A percentile compares a stretch with the other conserved stretches of the same genome.
phyloP scores from a whole-genome alignment of 768 basidiomycete genomes.

The Boletus coccyginus region DNA sequence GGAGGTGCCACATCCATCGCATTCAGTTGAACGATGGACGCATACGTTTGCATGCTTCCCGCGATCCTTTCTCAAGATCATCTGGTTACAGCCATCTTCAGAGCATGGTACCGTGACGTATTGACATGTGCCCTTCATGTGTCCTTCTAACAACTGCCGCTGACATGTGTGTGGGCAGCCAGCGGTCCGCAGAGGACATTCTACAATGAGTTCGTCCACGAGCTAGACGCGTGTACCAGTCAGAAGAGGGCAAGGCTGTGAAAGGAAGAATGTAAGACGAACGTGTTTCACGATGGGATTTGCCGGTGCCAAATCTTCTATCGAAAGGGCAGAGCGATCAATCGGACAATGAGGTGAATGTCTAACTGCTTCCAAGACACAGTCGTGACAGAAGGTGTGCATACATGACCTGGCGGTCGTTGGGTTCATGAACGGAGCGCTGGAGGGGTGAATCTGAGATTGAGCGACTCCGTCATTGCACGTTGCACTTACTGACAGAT shows the following conservation, averaged over 20 bases:
- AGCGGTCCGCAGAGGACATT: conserved; percentile 56
- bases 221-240: conserved; percentile 44
- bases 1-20: conserved; percentile 37
- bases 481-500: conserved; percentile 57
- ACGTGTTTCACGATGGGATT: conserved; percentile 69
- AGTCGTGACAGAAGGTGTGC: conserved; percentile 86
- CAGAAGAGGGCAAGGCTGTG: conserved; percentile 2
- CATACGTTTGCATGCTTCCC: conserved; percentile 42
- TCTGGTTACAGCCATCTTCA: conserved; percentile 43
- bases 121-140: conserved; percentile 60
- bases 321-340: conserved; percentile 65
- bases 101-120: conserved; percentile 54
- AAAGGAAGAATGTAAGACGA: conserved; percentile 12
- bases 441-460: conserved; percentile 26
- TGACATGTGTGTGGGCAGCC: conserved; percentile 68
- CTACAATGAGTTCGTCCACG: conserved; percentile 77
- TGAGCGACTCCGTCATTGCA: background rate
- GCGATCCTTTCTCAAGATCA: conserved; percentile 45
- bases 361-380: conserved; percentile 66
- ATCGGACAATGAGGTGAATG: conserved; percentile 79
- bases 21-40: conserved; percentile 34
- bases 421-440: conserved; percentile 74
- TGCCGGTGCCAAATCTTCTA: conserved; percentile 62
- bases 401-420: conserved; percentile 70
- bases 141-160: conserved; percentile 59